Percentiles rank a stretch among this genome's conserved stretches.
Evolutionary conservation across 139 green algal species (phyloP).

Genomic region (Raphidocelis subcapitata): DNA sequence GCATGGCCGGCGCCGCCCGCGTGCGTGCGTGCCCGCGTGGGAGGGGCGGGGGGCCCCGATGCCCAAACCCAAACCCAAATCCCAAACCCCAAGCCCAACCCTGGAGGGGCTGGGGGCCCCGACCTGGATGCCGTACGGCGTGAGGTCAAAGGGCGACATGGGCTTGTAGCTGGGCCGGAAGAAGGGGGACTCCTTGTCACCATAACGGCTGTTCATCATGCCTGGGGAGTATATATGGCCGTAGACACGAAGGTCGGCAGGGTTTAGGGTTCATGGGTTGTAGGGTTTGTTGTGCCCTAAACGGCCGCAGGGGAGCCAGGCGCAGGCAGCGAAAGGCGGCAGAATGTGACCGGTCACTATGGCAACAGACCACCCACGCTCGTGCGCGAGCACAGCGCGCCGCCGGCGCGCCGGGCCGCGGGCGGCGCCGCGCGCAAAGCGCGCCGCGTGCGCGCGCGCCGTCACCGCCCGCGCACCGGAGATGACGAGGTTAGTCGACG

Average conservation of each 20-base stretch:
- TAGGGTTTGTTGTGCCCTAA: background rate
- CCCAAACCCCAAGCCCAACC: too few relatives aligned
- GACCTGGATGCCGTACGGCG: conserved; percentile 24
- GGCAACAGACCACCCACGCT: background rate
- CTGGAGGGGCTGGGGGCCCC: too few relatives aligned
- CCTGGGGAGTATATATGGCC: background rate
- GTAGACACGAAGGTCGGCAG: background rate
- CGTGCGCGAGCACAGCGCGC: background rate
- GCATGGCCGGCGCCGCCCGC: too few relatives aligned
- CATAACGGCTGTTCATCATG: background rate
- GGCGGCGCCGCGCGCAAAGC: background rate
- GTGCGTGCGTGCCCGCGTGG: too few relatives aligned
- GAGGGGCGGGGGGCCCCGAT: too few relatives aligned
- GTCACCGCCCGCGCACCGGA: conserved; percentile 6
- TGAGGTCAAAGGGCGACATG: conserved; percentile 20
- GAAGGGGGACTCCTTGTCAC: background rate
- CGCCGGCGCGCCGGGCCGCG: too few relatives aligned
- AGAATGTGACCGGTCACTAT: background rate
- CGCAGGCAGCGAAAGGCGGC: background rate
- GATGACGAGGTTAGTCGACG: conserved; percentile 62
- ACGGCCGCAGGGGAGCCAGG: background rate
- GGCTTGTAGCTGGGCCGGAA: background rate
- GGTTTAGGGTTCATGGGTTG: background rate
- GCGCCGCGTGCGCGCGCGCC: too few relatives aligned
- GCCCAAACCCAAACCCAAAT: too few relatives aligned